Evolutionary conservation across 805 yeast genomes (phyloP).

Genomic region (Zygosaccharomyces kombuchaensis): DNA sequence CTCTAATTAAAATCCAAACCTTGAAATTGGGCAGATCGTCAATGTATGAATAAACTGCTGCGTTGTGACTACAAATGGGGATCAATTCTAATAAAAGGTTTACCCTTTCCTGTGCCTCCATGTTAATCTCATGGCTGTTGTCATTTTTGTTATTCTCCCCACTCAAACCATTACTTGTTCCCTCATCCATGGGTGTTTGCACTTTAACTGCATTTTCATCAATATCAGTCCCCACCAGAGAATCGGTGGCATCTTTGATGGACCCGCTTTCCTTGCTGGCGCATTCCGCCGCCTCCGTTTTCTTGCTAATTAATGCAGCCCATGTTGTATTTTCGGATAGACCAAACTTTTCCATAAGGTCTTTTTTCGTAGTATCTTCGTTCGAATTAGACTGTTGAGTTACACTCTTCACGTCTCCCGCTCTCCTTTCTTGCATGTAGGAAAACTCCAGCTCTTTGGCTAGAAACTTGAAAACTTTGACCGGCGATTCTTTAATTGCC

Average conservation of each 20-base stretch:
- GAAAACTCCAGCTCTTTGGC: slow-evolving; percentile 34
- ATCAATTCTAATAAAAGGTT: slow-evolving; percentile 27
- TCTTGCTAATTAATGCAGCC: slow-evolving; percentile 28
- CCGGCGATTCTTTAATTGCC: slow-evolving; percentile 30
- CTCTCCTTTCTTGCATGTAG: slow-evolving; percentile 18
- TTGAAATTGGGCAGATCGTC: slow-evolving; percentile 32
- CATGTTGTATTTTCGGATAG: slow-evolving; percentile 32
- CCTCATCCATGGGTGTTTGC: neutral
- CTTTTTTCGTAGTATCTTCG: slow-evolving; percentile 21
- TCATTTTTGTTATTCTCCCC: slow-evolving; percentile 7
- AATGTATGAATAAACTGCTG: slow-evolving; percentile 29
- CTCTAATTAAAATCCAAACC: slow-evolving; percentile 33
- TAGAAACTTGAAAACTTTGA: slow-evolving; percentile 32
- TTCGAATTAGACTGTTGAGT: slow-evolving; percentile 10
- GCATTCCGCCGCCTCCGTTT: slow-evolving; percentile 8
- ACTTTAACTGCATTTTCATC: slow-evolving; percentile 1
- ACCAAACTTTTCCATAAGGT: slow-evolving; percentile 31
- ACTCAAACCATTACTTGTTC: neutral
- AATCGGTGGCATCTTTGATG: neutral
- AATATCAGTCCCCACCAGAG: neutral
- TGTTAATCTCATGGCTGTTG: slow-evolving; percentile 9
- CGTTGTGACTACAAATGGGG: slow-evolving; percentile 32
- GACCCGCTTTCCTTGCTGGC: slow-evolving; percentile 6
- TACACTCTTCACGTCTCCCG: slow-evolving; percentile 15
- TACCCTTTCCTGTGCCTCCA: slow-evolving; percentile 15